Evolutionary conservation across 768 basidiomycete genomes (phyloP), one percentile per base, ranked within the genome.

Genomic region (Auricularia heimuer): DNA sequence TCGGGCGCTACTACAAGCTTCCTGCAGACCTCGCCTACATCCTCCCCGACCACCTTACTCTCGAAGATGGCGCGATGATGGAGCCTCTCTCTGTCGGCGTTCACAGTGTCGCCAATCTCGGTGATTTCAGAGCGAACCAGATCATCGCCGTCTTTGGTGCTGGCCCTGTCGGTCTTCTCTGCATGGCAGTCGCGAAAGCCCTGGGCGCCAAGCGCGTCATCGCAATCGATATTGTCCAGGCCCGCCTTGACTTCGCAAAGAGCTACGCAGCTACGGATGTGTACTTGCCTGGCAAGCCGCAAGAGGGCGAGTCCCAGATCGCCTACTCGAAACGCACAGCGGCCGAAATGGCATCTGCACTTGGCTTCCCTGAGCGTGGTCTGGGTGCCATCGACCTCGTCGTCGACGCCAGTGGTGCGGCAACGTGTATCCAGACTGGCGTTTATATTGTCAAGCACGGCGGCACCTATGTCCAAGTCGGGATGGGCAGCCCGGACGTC

Each of bases 41-140:
- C 45, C 84, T 98, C 12, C 94, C 94, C 2, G 83, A 88, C n/a
- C 80, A 85, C 71, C 84, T 98, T 61, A 84, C 88, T 21, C 83
- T 96, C 14, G 95, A 96, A 75, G 94, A 98, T 73, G 96, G 95
- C 37, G 94, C 96, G 4, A 90, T 98, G 91, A 94, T 97, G 79
- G 96, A 98, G 74, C 96, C 96, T 3, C 83, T 98, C 47, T 86
- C 95, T 29, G 96, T 98, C 33, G 96, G 86, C 3, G 83, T 97
- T 12, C 95, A 98, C 75, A 88, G 93, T 0, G 88, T 97, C 36
- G 81, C 85, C 63, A 90, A 82, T 68, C 79, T 94, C 36, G 94
- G 88, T 21, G 78, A 80, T 34, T 79, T 97, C 73, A 83, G 82
- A 61, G 80, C 89, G 44, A 85, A 85, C 70, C 86, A 94, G 72